A percentile compares a stretch with the other conserved stretches of the same genome.
These are phyloP conservation scores for Aspergillus terreus DNA, from an alignment of 2,329 filamentous ascomycete genomes.

Conservation along the genomic window DNA sequence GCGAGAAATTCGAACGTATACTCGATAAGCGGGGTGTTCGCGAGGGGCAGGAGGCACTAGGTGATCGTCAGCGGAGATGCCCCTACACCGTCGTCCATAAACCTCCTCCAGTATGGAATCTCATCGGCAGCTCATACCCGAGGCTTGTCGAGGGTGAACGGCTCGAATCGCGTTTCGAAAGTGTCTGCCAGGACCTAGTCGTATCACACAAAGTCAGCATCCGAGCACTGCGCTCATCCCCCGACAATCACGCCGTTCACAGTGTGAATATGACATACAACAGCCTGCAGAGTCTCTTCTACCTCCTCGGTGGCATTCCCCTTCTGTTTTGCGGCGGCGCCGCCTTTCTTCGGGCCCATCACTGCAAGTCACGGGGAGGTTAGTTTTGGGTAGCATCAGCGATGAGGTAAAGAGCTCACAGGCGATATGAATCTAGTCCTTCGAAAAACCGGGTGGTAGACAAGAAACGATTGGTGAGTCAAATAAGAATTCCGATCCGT, in stretches of 20 bases:
- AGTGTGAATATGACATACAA: conserved; percentile 43
- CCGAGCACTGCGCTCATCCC: conserved; percentile 9
- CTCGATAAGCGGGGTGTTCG: conserved; percentile 92
- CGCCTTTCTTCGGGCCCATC: conserved; percentile 36
- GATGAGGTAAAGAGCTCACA: not conserved
- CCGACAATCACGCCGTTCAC: not conserved
- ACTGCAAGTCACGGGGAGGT: conserved; percentile 2
- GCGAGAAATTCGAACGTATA: conserved; percentile 96
- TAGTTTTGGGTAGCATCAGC: not conserved
- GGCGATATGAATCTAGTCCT: too few relatives aligned
- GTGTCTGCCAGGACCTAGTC: conserved; percentile 82
- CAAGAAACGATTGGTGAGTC: not conserved
- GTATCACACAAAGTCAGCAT: not conserved
- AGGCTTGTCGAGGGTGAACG: conserved; percentile 83
- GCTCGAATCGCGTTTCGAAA: conserved; percentile 86
- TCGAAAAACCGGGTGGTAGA: not conserved
- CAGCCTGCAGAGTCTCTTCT: conserved; percentile 61
- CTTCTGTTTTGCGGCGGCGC: conserved; percentile 27
- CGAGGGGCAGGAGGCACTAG: conserved; percentile 86
- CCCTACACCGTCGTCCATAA: not conserved
- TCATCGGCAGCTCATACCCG: conserved; percentile 55
- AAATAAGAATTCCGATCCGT: too few relatives aligned
- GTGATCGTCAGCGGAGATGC: conserved; percentile 1
- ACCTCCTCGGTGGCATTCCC: conserved; percentile 52
- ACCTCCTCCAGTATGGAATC: not conserved